Evolutionary conservation across 78 protist genomes (phyloP).

Genomic region (Dictyostelium purpureum): DNA sequence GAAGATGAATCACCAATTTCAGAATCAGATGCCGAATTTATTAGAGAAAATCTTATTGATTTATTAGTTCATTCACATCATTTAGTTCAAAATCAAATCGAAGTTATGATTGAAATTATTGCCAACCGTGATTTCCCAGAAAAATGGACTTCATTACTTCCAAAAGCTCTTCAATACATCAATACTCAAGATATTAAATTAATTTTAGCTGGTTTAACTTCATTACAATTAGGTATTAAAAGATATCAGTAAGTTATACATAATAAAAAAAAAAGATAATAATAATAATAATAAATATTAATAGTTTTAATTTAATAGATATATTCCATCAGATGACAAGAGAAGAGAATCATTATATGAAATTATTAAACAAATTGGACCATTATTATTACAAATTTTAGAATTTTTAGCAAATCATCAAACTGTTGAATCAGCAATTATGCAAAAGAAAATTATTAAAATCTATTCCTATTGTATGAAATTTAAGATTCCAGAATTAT

Average conservation of each 20-base stretch:
- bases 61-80: slow-evolving; percentile 52
- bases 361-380: slow-evolving; percentile 12
- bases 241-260: slow-evolving; percentile 13
- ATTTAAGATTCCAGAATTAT: slow-evolving; percentile 29
- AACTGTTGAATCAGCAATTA: slow-evolving; percentile 15
- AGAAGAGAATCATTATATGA: slow-evolving; percentile 6
- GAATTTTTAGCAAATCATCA: neutral
- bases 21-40: slow-evolving; percentile 23
- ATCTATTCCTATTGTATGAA: slow-evolving; percentile 33
- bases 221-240: slow-evolving; percentile 42
- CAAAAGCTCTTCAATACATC: slow-evolving; percentile 19
- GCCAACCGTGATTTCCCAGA: slow-evolving; percentile 71
- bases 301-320: neutral
- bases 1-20: slow-evolving; percentile 6
- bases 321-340: slow-evolving; percentile 15
- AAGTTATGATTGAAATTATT: slow-evolving; percentile 48
- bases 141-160: slow-evolving; percentile 30
- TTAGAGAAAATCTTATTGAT: slow-evolving; percentile 50
- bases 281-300: neutral
- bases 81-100: slow-evolving; percentile 38
- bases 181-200: neutral
- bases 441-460: slow-evolving; percentile 37
- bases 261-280: neutral
- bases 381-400: slow-evolving; percentile 21
- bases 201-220: slow-evolving; percentile 34